Base-by-base conservation (phyloP, 305 asterid genomes). In the Fraxinus nigra region DNA sequence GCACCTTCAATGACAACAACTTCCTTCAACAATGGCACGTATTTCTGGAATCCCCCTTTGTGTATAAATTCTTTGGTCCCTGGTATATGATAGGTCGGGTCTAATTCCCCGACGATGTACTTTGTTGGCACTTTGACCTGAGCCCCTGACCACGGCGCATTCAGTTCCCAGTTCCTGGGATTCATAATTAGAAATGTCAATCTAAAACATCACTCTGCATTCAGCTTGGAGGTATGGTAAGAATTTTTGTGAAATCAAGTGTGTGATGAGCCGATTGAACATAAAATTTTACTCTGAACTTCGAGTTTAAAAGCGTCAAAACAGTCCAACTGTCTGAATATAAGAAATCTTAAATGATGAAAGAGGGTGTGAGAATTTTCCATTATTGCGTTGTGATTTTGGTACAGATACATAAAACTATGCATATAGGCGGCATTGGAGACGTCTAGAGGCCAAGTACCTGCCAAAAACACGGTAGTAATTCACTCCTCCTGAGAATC, bases 401-500 rank as follows among this genome's bases (percentile, higher is more conserved):
- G 48, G 48, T 40, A 40, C 48, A 40, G 48, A 40, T 40, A 40
- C 2, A 40, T 10, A 40, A 40, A 40, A 40, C 48, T 40, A 40
- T 40, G 48, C 48, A 40, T 10, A 3, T 40, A 40, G 14, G 48
- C 3, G 14, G 48, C 14, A 40, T 9, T 40, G 48, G 48, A 40
- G 48, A 40, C 4, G 48, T 40, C 56, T 54, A n/a, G 24, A 24
- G 34, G 8, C 18, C 11, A 26, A 59, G 26, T 84, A 90, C 97
- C 87, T 4, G 82, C 78, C 81, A 2, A 87, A 34, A 1, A 92
- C 91, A 7, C 97, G 94, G 77, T 91, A 91, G 81, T 89, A 93
- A 80, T 91, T 93, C 77, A 91, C 67, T 70, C 82, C 92, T 73
- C 97, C 97, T 4, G 95, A 88, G 88, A 91, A 91, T 26, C 95